These are phyloP conservation scores for Ascocoryne sarcoides DNA, from an alignment of 2,329 filamentous ascomycete species.

Conservation along the genomic window DNA sequence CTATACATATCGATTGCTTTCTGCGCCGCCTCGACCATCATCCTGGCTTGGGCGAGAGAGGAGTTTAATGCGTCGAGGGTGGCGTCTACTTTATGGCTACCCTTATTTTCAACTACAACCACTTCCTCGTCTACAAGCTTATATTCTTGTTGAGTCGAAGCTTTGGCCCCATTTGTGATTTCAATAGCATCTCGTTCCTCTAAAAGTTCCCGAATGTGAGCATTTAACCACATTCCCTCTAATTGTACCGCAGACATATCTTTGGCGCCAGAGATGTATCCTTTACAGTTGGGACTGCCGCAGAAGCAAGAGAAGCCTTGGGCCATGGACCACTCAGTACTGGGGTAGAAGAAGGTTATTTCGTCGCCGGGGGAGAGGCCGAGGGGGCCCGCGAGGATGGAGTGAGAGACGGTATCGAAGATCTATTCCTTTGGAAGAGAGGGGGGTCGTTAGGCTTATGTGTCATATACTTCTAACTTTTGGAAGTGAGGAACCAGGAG, in stretches of 20 bases:
- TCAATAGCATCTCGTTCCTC: constrained; percentile 29
- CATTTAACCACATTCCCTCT: constrained; percentile 51
- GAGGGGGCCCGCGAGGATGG: constrained; percentile 48
- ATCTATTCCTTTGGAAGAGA: constrained; percentile 33
- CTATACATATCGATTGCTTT: constrained; percentile 9
- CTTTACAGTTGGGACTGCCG: constrained; percentile 46
- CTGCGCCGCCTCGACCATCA: constrained; percentile 5
- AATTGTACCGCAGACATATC: constrained; percentile 48
- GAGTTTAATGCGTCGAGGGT: constrained; percentile 9
- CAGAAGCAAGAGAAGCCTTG: constrained; percentile 63
- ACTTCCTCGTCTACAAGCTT: neutral
- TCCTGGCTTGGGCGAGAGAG: constrained; percentile 31
- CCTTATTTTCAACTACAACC: no score
- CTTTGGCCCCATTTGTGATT: neutral
- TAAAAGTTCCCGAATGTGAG: constrained; percentile 49
- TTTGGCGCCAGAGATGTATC: constrained; percentile 53
- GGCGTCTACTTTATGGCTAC: neutral
- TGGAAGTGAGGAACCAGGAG: neutral
- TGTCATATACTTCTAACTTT: neutral
- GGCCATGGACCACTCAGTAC: constrained; percentile 66
- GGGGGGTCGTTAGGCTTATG: neutral
- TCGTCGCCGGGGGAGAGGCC: constrained; percentile 48
- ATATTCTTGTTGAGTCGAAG: neutral
- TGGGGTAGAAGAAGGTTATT: constrained; percentile 67
- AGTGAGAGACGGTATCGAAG: constrained; percentile 49